phyloP scores from a whole-genome alignment of 345 rosid genomes.

The Trapa incisa region DNA sequence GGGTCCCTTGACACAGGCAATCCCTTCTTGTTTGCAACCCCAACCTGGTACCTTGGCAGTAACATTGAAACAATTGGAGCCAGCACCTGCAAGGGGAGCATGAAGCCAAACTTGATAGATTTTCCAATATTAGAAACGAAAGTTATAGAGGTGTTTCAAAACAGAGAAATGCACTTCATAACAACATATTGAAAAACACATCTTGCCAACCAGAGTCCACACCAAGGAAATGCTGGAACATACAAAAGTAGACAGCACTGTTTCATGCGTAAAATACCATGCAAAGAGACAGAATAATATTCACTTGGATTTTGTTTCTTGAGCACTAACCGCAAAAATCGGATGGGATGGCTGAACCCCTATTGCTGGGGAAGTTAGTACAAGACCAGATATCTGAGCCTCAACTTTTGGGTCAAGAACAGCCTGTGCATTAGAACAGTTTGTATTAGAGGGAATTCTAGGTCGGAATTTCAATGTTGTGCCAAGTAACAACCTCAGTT shows the following conservation, averaged over 20 bases:
- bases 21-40: conserved; percentile 79
- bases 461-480: background rate
- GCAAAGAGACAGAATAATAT: no score
- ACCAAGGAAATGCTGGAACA: no score
- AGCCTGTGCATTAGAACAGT: conserved; percentile 29
- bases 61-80: conserved; percentile 71
- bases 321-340: conserved; percentile 40
- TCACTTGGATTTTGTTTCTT: background rate
- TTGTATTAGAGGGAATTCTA: background rate
- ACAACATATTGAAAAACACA: background rate
- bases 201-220: no score
- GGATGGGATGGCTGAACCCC: conserved; percentile 98
- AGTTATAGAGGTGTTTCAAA: background rate
- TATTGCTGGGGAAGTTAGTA: conserved; percentile 86
- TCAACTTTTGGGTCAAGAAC: conserved; percentile 53
- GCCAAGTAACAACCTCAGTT: background rate
- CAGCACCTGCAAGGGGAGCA: conserved; percentile 32
- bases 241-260: no score
- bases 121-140: no score
- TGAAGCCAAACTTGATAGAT: background rate
- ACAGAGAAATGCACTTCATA: background rate
- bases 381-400: conserved; percentile 46
- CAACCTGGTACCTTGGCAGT: conserved; percentile 56
- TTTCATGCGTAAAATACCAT: no score
- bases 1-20: conserved; percentile 85